Percentiles rank a stretch among this genome's conserved stretches.
Evolutionary conservation across 371 early-diverging fungal genomes (phyloP).

Genomic region (Rhizopus sp.): DNA sequence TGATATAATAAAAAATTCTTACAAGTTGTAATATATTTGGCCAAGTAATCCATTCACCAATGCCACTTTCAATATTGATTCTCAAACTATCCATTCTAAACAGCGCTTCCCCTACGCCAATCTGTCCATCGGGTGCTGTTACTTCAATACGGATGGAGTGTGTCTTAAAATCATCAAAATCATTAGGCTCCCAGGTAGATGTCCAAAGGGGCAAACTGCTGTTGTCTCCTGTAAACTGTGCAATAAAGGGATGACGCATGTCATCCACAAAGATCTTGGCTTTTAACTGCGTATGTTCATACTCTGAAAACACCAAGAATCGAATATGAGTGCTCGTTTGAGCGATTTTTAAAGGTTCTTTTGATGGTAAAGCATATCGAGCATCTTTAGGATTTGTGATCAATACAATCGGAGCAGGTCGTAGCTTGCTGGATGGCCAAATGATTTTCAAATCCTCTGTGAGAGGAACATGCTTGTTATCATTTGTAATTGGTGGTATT

Average conservation of each 20-base stretch:
- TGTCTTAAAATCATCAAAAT: slow-evolving; percentile 62
- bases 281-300: slow-evolving; percentile 31
- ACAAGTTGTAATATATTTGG: slow-evolving; percentile 54
- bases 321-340: slow-evolving; percentile 72
- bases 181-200: slow-evolving; percentile 67
- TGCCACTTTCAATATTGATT: slow-evolving; percentile 60
- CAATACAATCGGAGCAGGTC: slow-evolving; percentile 72
- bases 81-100: slow-evolving; percentile 71
- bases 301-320: slow-evolving; percentile 65
- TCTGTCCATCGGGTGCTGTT: slow-evolving; percentile 53
- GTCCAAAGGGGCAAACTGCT: slow-evolving; percentile 72
- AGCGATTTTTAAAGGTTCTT: slow-evolving; percentile 72
- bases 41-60: slow-evolving; percentile 79
- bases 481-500: slow-evolving; percentile 42
- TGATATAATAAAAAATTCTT: slow-evolving; percentile 16
- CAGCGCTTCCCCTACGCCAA: slow-evolving; percentile 34
- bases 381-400: slow-evolving; percentile 92
- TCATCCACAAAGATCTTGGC: slow-evolving; percentile 57
- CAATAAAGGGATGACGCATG: slow-evolving; percentile 43
- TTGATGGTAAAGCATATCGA: slow-evolving; percentile 65
- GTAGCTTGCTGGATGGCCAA: slow-evolving; percentile 24
- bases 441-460: slow-evolving; percentile 17
- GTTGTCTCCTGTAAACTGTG: slow-evolving; percentile 33
- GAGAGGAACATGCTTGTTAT: slow-evolving; percentile 8
- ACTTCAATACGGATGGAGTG: slow-evolving; percentile 68